Evolutionary conservation across 768 basidiomycete genomes (phyloP).

Genomic region (Lentinula raphanica): DNA sequence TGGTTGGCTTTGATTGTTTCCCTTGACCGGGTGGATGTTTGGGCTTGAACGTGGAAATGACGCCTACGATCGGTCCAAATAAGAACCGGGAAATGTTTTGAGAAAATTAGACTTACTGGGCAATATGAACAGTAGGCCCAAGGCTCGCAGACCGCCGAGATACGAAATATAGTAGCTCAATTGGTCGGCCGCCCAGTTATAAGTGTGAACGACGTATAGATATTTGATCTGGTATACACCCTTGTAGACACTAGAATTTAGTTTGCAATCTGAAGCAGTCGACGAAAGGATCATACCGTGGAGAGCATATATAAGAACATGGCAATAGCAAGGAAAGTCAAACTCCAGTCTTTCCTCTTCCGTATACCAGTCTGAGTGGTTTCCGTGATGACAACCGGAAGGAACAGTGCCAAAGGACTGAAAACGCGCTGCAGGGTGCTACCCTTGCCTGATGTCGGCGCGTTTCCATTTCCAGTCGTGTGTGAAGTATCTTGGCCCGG

Average conservation of each 20-base stretch:
- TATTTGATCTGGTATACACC: slow-evolving; percentile 82
- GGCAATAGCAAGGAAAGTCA: slow-evolving; percentile 63
- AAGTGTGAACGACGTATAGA: slow-evolving; percentile 70
- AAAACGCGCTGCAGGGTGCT: slow-evolving; percentile 35
- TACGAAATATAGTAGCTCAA: slow-evolving; percentile 75
- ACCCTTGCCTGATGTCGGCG: neutral
- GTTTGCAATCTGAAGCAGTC: neutral
- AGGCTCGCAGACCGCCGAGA: slow-evolving; percentile 55
- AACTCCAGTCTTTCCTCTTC: slow-evolving; percentile 69
- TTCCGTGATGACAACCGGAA: slow-evolving; percentile 49
- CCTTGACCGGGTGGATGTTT: slow-evolving; percentile 10
- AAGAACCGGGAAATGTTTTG: neutral
- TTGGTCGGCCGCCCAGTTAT: slow-evolving; percentile 67
- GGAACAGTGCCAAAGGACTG: slow-evolving; percentile 66
- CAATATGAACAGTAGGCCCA: slow-evolving; percentile 49
- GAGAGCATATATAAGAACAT: slow-evolving; percentile 62
- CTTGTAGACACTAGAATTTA: slow-evolving; percentile 20
- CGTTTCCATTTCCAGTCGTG: neutral
- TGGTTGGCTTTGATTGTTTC: slow-evolving; percentile 41
- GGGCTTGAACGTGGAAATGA: slow-evolving; percentile 60
- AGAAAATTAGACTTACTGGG: slow-evolving; percentile 28
- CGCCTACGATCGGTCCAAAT: slow-evolving; percentile 29
- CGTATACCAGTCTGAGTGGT: slow-evolving; percentile 27
- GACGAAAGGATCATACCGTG: slow-evolving; percentile 39
- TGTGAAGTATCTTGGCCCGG: too few species aligned